Evolutionary conservation across 2,329 filamentous ascomycete genomes (phyloP).

Genomic region (Colletotrichum lupini): DNA sequence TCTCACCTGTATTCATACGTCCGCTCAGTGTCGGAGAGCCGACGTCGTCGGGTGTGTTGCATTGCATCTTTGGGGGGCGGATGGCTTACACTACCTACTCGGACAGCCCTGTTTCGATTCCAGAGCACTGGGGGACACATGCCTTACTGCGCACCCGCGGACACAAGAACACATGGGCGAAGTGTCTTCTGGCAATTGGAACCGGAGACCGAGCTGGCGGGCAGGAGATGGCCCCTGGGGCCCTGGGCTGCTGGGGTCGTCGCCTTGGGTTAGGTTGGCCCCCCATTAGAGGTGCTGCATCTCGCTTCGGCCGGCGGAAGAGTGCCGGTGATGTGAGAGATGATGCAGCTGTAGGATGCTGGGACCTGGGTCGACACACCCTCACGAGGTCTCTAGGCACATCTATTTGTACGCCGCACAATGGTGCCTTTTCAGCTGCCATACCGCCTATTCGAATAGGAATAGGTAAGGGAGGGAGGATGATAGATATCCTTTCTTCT

Average conservation of each 20-base stretch:
- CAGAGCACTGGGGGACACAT: constrained; percentile 8
- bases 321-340: constrained; percentile 21
- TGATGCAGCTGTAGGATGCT: neutral
- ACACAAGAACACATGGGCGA: neutral
- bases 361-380: neutral
- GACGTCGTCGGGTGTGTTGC: constrained; percentile 21
- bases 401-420: neutral
- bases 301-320: constrained; percentile 28
- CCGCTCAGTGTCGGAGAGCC: neutral
- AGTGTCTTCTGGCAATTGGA: neutral
- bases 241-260: neutral
- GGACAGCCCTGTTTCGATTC: constrained; percentile 11
- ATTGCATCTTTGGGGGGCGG: constrained; percentile 19
- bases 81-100: neutral
- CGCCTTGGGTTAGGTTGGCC: neutral
- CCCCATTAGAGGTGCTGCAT: constrained; percentile 9
- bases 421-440: neutral
- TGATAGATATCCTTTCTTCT: neutral
- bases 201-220: constrained; percentile 27
- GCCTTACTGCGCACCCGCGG: neutral
- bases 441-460: neutral
- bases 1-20: neutral
- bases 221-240: neutral
- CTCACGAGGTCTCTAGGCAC: neutral
- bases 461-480: neutral